Base-by-base conservation (phyloP, 495 filamentous ascomycete species). In the Diplogelasinospora grovesii region DNA sequence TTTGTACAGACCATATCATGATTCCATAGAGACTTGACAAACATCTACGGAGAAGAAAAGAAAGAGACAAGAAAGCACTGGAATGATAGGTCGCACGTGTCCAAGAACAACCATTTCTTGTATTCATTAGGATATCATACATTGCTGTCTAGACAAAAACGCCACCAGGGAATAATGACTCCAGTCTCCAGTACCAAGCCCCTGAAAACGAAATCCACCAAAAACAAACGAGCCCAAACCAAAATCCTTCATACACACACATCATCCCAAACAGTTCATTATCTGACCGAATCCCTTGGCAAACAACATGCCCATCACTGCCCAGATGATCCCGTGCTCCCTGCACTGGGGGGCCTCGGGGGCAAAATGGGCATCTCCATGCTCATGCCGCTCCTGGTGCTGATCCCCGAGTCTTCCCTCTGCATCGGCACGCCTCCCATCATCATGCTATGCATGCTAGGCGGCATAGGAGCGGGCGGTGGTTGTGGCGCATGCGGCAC, bases 341-440 rank as follows among this genome's bases (percentile, higher is more conserved):
- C 61, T 4, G 58, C 64, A 34, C 68, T 72, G 21, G 54, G 41
- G 32, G 68, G 68, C 43, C 68, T 49, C 10, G 65, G 59, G 15
- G 65, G 68, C 24, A 57, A 64, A 14, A 54, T 39, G 3, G 59
- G 60, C 41, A 55, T 39, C 19, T 26, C 27, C 13, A 48, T 45
- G 8, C 41, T 28, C n/a, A n/a, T n/a, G n/a, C n/a, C n/a, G n/a
- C n/a, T n/a, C n/a, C n/a, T n/a, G n/a, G n/a, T n/a, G n/a, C n/a
- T n/a, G n/a, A n/a, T n/a, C 22, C 42, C 39, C 16, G 48, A 38
- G 8, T 67, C 68, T 19, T 65, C 57, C 33, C 66, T 57, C 48
- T 66, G 63, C 68, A 70, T 72, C 24, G 68, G 61, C 16, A 68
- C 59, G 20, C 68, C 65, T 4, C 65, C 66, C 34, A 69, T 29